Evolutionary conservation across 306 rosid genomes (phyloP).

Genomic region (Cicer cuneatum): DNA sequence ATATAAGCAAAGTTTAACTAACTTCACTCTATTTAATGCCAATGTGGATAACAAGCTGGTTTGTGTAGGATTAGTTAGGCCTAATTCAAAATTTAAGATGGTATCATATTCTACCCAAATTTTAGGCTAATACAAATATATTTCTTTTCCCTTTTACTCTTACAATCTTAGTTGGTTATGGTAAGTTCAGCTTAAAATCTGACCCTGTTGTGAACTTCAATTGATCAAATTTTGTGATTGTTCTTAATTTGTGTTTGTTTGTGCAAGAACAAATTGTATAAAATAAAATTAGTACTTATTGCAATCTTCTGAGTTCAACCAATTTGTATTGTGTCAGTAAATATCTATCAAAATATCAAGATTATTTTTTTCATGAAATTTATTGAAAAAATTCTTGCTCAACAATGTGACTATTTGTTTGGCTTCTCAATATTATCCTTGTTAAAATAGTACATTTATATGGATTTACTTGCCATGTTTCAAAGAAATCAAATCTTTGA

Average conservation of each 20-base stretch:
- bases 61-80: no score
- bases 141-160: background rate
- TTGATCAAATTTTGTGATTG: no score
- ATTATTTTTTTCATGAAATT: background rate
- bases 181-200: no score
- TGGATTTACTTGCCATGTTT: no score
- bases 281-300: conserved; percentile 1
- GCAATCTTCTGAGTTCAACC: background rate
- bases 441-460: background rate
- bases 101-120: no score
- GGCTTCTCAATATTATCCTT: conserved; percentile 23
- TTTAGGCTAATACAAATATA: background rate
- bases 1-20: no score
- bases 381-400: background rate
- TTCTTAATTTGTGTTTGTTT: background rate
- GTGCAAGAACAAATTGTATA: background rate
- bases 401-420: conserved; percentile 18
- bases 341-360: background rate
- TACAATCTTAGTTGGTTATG: no score
- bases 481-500: background rate
- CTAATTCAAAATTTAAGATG: no score
- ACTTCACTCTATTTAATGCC: no score
- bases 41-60: no score
- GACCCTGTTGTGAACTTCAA: no score
- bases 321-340: background rate